Evolutionary conservation across 768 basidiomycete genomes (phyloP), one percentile per base, ranked within the genome.

Genomic region (Calocybe cyanea): DNA sequence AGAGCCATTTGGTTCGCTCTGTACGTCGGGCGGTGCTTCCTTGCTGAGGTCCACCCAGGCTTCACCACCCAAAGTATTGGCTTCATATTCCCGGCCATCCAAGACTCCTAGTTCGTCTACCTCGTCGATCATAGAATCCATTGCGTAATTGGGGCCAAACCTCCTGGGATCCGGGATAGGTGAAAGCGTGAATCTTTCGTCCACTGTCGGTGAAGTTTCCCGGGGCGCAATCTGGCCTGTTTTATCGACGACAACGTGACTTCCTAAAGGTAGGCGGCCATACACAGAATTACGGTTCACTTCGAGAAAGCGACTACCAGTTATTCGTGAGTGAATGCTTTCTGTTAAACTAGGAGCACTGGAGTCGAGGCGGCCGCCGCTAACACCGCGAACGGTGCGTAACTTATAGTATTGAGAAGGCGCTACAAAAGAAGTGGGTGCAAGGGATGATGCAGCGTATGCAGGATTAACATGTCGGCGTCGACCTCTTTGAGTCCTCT

Each of bases 401-500:
- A 91, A 73, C 57, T 84, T 83, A 68, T 91, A 91, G 60, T 85
- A 91, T 44, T 82, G 78, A 5, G 83, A 86, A 6, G 87, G 87
- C 4, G 85, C 85, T 7, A 89, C 80, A 56, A 88, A 91, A 4
- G 85, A 84, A 14, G 83, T 83, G 3, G 87, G 87, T 1, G 84
- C 75, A 13, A 83, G 73, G n/a, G 83, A 84, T 5, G 83, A 82
- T 3, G 81, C 72, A 0, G 75, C 83, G 52, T 71, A 78, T 2
- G 83, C 81, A n/a, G 80, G 79, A 53, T 85, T 84, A 30, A 76
- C 70, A 21, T 78, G 74, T 20, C 77, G 71, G 18, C 70, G 64
- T 37, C 75, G 70, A 18, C 62, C 64, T 38, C 57, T 57, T 60
- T 72, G 56, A 13, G 39, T 25, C 39, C 48, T 43, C 52, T 53